phyloP scores from a whole-genome alignment of 768 basidiomycete species.

The Imleria badia region DNA sequence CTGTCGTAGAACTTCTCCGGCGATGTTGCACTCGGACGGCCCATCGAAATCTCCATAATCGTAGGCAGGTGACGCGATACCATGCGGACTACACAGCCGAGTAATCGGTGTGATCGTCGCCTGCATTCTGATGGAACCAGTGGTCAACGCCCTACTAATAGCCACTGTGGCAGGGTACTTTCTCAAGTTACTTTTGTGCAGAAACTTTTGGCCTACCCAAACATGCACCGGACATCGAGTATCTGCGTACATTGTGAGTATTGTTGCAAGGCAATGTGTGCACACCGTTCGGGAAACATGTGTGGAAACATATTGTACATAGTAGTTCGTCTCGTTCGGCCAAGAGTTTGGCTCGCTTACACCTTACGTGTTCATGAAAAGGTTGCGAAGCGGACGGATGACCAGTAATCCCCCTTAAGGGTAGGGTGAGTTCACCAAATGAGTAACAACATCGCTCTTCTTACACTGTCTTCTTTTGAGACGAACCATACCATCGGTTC shows the following conservation, averaged over 20 bases:
- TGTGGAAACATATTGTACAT: not conserved
- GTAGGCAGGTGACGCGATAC: not conserved
- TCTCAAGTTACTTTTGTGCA: not conserved
- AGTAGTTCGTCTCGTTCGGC: too few species aligned
- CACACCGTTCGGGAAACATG: not conserved
- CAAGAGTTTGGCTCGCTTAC: not conserved
- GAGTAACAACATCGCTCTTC: too few species aligned
- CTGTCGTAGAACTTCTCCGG: too few species aligned
- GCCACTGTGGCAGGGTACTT: not conserved
- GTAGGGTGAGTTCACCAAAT: not conserved
- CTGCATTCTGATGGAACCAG: not conserved
- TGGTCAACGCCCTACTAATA: not conserved
- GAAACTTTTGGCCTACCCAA: not conserved
- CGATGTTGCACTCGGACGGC: not conserved
- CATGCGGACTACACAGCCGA: not conserved
- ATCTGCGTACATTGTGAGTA: constrained; percentile 7
- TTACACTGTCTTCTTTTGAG: not conserved
- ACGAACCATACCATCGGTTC: not conserved
- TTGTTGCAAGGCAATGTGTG: not conserved
- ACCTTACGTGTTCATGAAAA: too few species aligned
- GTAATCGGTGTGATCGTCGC: not conserved
- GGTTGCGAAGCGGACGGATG: not conserved
- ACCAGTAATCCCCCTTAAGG: not conserved
- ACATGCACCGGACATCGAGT: not conserved
- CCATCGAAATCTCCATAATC: not conserved